Base-by-base conservation (phyloP, 129 eudicot genomes). In the Cynara cardunculus region DNA sequence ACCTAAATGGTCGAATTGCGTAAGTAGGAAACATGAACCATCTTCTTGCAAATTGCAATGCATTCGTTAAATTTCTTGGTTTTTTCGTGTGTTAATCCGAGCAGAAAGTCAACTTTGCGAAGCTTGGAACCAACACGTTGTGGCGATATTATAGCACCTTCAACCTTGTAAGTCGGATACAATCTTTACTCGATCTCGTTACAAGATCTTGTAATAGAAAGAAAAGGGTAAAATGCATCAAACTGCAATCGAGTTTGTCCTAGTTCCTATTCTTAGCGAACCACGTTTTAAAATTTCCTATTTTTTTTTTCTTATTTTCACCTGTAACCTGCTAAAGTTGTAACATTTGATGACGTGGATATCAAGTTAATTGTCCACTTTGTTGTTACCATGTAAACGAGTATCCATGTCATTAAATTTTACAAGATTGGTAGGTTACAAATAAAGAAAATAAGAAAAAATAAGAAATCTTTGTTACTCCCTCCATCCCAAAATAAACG, bases 141-240 rank as follows among this genome's bases (percentile, higher is more conserved):
- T 86, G 96, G 89, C 89, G 97, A 89, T 95, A 95, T 74, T 89
- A 89, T 81, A 88, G 91, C 73, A 81, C 82, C 90, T 95, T 86
- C 86, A 89, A 92, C 80, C 94, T 95, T 44, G 99, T 95, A 70
- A 37, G 97, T 85, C 25, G 28, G 19, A 70, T n/a, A n/a, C 14
- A 7, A 19, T 35, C 16, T 24, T 13, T 21, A 25, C 31, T 28
- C 8, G 7, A 41, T 3, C 70, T 21, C 16, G 2, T 69, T 53
- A 78, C 13, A 68, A 61, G 68, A n/a, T 61, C 26, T 19, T 61
- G 68, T 61, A n/a, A 7, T 59, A 46, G 59, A 14, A 16, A 39
- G 3, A 49, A 49, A 49, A 16, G 22, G n/a, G 62, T 49, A 49
- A 49, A 49, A 18, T 16, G 62, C 62, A 16, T 49, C 62, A 49